Percentiles rank a stretch among this genome's conserved stretches.
Conservation (phyloP, 2,329 filamentous ascomycete species). For the Exutisphaerella laricina region DNA sequence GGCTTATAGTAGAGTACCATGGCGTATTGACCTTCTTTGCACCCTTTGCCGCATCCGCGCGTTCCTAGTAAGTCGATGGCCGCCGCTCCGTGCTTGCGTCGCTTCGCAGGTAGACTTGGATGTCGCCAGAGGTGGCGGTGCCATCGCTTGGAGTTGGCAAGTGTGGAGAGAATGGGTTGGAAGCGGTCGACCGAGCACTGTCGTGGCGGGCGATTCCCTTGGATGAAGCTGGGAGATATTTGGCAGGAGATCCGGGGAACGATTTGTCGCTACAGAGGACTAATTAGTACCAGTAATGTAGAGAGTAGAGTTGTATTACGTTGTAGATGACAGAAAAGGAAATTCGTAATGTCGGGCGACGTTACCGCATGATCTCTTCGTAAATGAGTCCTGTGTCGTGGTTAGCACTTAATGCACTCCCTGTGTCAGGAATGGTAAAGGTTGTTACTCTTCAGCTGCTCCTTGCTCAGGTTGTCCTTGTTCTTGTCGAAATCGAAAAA, state of each 20-base stretch:
- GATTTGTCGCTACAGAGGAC: conserved; percentile 14
- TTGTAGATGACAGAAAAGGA: conserved; percentile 12
- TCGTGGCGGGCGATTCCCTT: not conserved
- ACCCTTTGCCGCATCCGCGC: conserved; percentile 17
- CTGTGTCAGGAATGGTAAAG: not conserved
- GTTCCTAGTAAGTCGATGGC: conserved; percentile 17
- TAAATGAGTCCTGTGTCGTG: conserved; percentile 69
- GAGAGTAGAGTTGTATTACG: conserved; percentile 11
- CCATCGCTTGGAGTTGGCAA: not conserved
- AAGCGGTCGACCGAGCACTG: not conserved
- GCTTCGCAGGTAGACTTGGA: conserved; percentile 16
- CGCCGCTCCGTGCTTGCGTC: conserved; percentile 1
- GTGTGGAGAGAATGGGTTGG: not conserved
- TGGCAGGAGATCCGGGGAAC: conserved; percentile 11
- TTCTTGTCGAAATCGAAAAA: conserved; percentile 99
- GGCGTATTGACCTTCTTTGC: not conserved
- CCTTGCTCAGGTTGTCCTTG: conserved; percentile 97
- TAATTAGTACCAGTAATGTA: conserved; percentile 17
- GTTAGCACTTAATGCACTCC: not conserved
- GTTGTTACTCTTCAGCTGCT: conserved; percentile 77
- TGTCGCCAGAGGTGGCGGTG: conserved; percentile 11
- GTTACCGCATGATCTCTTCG: conserved; percentile 83
- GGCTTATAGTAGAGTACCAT: conserved; percentile 1
- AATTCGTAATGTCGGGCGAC: conserved; percentile 12
- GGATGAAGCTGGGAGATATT: too few species aligned